Evolutionary conservation across 2,329 filamentous ascomycete genomes (phyloP), one percentile per base, ranked within the genome.

Genomic region (Cercospora sesami): DNA sequence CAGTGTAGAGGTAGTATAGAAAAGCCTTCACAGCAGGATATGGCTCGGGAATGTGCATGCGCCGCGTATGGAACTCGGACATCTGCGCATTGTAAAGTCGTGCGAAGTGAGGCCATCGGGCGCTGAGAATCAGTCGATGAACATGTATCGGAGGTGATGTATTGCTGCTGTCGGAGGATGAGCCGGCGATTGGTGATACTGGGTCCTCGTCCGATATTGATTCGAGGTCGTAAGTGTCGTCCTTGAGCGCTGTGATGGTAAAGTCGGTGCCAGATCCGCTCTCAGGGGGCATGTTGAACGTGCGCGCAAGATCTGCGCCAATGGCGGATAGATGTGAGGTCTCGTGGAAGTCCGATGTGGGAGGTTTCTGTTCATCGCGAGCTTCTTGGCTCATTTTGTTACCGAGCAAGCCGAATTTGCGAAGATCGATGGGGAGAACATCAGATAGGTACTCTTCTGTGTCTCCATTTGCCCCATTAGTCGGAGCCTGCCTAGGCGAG

Each of bases 1-100:
- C 95, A 0, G 95, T 97, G 80, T 99, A 99, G 1, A 99, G 87
- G 77, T 97, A 99, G 80, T 95, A 94, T 30, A 99, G 85, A 77
- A 99, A 99, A 0, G 94, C 93, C 73, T 92, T 93, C 58, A 99
- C 95, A 0, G 97, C 93, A 1, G 89, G 90, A 79, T 97, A 98
- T 0, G 94, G 94, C 76, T 99, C 96, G 0, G 95, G 94, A 55
- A 99, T 97, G 80, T 99, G 94, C 91, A 99, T 95, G 79, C 92
- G 93, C 76, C 95, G 95, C 16, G 93, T 95, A 78, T 99, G 95
- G 75, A 96, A 99, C 78, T 99, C 95, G 12, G 91, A 90, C 95
- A 99, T 99, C 77, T 97, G 93, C 4, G 94, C 89, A 62, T 91
- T 90, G 83, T 96, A 98, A 2, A 99, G 84, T 16, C 95, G 90